Evolutionary conservation across 2,329 filamentous ascomycete species (phyloP), one percentile per base, ranked within the genome.

Genomic region (Alternaria solani): DNA sequence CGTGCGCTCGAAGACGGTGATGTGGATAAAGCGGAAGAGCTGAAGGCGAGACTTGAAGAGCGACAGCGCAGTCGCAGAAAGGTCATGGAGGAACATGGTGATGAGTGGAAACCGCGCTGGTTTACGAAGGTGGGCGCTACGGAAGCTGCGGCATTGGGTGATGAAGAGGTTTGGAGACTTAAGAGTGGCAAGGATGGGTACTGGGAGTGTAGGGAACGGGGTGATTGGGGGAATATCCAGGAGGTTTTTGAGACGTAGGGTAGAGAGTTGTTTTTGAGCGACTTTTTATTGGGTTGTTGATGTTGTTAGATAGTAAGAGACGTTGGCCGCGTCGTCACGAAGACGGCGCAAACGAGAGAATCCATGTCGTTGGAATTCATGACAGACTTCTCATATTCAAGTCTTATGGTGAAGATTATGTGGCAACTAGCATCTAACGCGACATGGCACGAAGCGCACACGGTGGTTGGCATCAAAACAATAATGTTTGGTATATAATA

Each of bases 11-110:
- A 99, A 79, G 83, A 90, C 44, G 93, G 94, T 14, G 88, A 91
- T 52, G 81, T 96, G 14, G 94, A 98, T 69, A 84, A 87, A 6
- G 95, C 95, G 0, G 95, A 99, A 83, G 86, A 83, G 38, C 83
- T 92, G 74, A 99, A 99, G 81, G 88, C 90, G 7, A 85, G 84
- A 66, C 84, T 99, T 4, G 95, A 99, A 75, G 94, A 98, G 80
- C 86, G 86, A 11, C 95, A 99, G 82, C 85, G 95, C 32, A 83
- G 83, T 16, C 84, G 95, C 47, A 84, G 95, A 53, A 87, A 88
- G 66, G 87, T 89, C 9, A 82, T 94, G 81, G 95, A 98, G 76
- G 89, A 89, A 48, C 83, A 83, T 5, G 92, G 91, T 1, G 88
- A 93, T 71, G 80, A 83, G 59, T 89, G 94, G 85, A 86, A 82